Conservation (phyloP, 805 yeast genomes). For the Wickerhamiella australiensis region DNA sequence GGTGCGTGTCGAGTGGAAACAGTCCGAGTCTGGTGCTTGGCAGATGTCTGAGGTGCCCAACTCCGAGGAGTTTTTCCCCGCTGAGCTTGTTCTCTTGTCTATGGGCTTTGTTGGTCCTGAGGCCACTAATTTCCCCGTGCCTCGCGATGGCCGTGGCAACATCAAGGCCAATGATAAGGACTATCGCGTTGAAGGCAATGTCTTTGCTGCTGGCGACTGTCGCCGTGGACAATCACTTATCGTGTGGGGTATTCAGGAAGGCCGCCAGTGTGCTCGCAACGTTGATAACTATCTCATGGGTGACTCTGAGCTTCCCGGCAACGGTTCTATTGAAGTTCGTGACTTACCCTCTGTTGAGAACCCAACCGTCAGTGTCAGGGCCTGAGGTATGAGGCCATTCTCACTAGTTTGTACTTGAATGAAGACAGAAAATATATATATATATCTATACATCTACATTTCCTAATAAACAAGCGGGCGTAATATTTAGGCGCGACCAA, state of each 20-base stretch:
- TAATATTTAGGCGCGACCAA: too few relatives aligned
- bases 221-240: constrained; percentile 96
- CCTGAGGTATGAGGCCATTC: too few relatives aligned
- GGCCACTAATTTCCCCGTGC: constrained; percentile 52
- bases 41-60: constrained; percentile 97
- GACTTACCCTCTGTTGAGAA: not conserved
- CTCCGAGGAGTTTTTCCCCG: constrained; percentile 86
- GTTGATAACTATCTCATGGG: constrained; percentile 76
- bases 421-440: not conserved
- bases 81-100: constrained; percentile 83
- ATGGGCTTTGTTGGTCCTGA: constrained; percentile 99
- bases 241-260: constrained; percentile 99
- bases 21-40: constrained; percentile 93
- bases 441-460: too few relatives aligned
- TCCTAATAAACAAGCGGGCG: too few relatives aligned
- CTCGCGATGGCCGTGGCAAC: constrained; percentile 76
- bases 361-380: not conserved
- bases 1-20: constrained; percentile 96
- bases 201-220: constrained; percentile 97
- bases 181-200: constrained; percentile 60
- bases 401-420: too few relatives aligned
- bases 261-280: constrained; percentile 95
- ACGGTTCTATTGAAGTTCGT: constrained; percentile 54
- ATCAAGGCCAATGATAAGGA: constrained; percentile 48
- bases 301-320: constrained; percentile 74